phyloP scores from a whole-genome alignment of 176 grass and related monocot genomes.

The Ananas comosus region DNA sequence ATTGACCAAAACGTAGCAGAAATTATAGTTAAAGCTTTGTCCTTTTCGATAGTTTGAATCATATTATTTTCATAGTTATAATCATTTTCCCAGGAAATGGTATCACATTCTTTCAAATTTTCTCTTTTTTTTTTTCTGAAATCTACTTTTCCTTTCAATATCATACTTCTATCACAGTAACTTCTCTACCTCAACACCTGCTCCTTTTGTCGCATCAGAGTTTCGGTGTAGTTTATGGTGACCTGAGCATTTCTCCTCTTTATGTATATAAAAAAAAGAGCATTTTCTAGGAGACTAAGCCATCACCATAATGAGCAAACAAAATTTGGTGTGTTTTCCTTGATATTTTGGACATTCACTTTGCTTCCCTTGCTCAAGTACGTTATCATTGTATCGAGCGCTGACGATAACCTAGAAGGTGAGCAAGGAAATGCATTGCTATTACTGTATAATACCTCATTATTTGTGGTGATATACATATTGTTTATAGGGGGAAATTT shows the following conservation, averaged over 20 bases:
- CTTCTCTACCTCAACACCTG: slow-evolving; percentile 16
- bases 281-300: slow-evolving; percentile 33
- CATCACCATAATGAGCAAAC: slow-evolving; percentile 32
- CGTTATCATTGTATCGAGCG: slow-evolving; percentile 42
- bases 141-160: no score
- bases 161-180: no score
- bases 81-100: no score
- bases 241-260: slow-evolving; percentile 49
- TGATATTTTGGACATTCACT: slow-evolving; percentile 64
- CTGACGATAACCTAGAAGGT: slow-evolving; percentile 64
- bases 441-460: not conserved
- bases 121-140: no score
- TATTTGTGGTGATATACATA: not conserved
- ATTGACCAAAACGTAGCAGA: no score
- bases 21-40: no score
- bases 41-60: no score
- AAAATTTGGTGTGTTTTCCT: slow-evolving; percentile 50
- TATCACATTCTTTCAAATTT: no score
- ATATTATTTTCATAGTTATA: no score
- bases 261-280: slow-evolving; percentile 39
- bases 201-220: slow-evolving; percentile 59
- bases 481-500: slow-evolving; percentile 39
- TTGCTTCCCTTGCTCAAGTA: slow-evolving; percentile 54
- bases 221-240: slow-evolving; percentile 67
- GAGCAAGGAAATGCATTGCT: slow-evolving; percentile 2